These are phyloP conservation scores for Cytospora mali DNA, from an alignment of 2,329 filamentous ascomycete species.

Conservation along the genomic window DNA sequence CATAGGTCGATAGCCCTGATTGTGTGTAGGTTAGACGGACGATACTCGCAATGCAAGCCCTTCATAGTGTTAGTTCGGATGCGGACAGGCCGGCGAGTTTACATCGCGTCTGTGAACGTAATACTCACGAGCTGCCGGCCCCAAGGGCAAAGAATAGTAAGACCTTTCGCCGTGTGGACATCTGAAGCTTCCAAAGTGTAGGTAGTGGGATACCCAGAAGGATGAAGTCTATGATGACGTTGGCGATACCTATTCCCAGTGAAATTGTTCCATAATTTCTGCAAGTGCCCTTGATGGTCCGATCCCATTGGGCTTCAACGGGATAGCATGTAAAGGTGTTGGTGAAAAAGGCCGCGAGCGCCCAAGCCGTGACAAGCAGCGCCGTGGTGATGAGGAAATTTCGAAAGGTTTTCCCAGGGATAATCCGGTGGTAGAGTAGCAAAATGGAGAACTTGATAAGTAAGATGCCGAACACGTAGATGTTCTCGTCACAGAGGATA, in stretches of 20 bases:
- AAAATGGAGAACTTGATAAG: neutral
- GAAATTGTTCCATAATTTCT: conserved; percentile 1
- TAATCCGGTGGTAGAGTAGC: neutral
- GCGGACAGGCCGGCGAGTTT: neutral
- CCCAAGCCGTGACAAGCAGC: neutral
- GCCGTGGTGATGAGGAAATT: neutral
- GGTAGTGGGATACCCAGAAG: neutral
- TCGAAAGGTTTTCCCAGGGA: neutral
- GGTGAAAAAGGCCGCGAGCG: neutral
- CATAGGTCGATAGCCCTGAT: neutral
- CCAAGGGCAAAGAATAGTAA: neutral
- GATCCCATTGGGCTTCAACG: neutral
- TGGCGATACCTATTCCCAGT: neutral
- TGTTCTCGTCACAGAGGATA: neutral
- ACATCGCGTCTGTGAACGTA: neutral
- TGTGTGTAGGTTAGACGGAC: neutral
- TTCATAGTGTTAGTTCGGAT: neutral
- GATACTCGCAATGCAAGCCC: conserved; percentile 8
- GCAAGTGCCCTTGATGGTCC: neutral
- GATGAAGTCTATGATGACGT: conserved; percentile 1
- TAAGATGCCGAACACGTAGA: neutral
- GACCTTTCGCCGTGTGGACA: neutral
- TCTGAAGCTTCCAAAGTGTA: neutral
- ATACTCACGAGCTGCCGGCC: conserved; percentile 1
- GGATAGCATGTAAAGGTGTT: neutral